A percentile compares a stretch with the other conserved stretches of the same genome.
These are phyloP conservation scores for Pouteria campechiana DNA, from an alignment of 179 eudicot species.

Conservation along the genomic window DNA sequence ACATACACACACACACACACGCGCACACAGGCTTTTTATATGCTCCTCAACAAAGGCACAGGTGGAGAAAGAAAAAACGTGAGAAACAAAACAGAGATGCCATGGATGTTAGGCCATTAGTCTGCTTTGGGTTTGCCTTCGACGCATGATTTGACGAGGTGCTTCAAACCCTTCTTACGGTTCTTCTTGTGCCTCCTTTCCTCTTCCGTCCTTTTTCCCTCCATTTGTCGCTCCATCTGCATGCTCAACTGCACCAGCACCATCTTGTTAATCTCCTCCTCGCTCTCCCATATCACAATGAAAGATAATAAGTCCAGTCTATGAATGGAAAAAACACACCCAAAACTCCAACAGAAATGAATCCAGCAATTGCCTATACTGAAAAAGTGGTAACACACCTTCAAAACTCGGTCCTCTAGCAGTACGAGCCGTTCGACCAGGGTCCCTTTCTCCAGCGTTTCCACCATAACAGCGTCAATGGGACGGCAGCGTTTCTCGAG, in stretches of 20 bases:
- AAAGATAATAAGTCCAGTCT: not conserved
- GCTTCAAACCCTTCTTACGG: slow-evolving; percentile 23
- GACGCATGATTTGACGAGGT: slow-evolving; percentile 26
- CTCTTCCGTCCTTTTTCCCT: slow-evolving; percentile 20
- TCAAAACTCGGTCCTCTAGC: slow-evolving; percentile 39
- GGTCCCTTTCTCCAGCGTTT: slow-evolving; percentile 41
- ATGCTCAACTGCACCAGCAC: slow-evolving; percentile 12
- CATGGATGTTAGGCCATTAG: no score
- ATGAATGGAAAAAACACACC: no score
- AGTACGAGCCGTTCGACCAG: slow-evolving; percentile 38
- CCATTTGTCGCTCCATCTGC: slow-evolving; percentile 28
- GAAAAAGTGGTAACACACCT: slow-evolving; percentile 15
- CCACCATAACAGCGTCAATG: slow-evolving; percentile 38
- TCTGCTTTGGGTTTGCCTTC: no score
- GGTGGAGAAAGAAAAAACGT: no score
- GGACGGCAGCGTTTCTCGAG: slow-evolving; percentile 49
- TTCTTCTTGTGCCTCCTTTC: slow-evolving; percentile 3
- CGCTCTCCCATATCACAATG: not conserved
- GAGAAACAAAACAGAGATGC: no score
- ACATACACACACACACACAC: no score
- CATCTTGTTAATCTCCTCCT: not conserved
- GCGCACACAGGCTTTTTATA: no score
- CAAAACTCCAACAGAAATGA: not conserved
- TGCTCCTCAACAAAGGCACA: no score
- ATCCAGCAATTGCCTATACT: no score